phyloP scores from a whole-genome alignment of 1,284 basidiomycete species.

The Dichomitus squalens region DNA sequence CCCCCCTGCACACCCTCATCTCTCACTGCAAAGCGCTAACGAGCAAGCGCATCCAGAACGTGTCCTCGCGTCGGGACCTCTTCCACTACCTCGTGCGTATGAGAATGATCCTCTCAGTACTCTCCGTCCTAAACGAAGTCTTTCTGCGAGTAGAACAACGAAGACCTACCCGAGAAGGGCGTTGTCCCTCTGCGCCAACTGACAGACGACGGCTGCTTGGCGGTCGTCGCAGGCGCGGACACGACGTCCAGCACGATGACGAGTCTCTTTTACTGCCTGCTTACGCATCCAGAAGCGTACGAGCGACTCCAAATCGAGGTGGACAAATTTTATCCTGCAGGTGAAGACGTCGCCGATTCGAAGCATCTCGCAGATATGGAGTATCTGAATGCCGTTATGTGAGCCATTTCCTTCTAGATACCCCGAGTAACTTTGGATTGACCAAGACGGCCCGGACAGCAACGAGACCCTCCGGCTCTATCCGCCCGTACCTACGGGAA shows the following conservation, averaged over 20 bases:
- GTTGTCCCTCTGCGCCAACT: slow-evolving; percentile 41
- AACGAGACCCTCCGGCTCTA: slow-evolving; percentile 58
- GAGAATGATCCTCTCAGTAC: no score
- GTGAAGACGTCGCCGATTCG: slow-evolving; percentile 39
- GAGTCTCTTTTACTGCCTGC: slow-evolving; percentile 47
- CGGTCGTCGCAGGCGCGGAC: slow-evolving; percentile 61
- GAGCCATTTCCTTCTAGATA: background rate
- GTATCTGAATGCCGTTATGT: slow-evolving; percentile 45
- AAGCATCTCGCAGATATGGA: slow-evolving; percentile 40
- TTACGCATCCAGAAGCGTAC: slow-evolving; percentile 47
- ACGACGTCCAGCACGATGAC: slow-evolving; percentile 52
- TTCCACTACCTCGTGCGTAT: no score
- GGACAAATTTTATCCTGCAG: slow-evolving; percentile 45
- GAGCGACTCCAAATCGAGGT: slow-evolving; percentile 52
- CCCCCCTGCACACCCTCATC: no score
- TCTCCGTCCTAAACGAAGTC: no score
- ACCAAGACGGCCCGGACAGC: slow-evolving; percentile 34
- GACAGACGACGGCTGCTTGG: slow-evolving; percentile 47
- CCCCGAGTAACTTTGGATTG: background rate
- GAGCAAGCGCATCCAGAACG: no score
- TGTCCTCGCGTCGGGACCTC: no score
- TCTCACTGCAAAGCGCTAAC: no score
- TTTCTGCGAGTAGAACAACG: slow-evolving; percentile 52
- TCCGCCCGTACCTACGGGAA: slow-evolving; percentile 53
- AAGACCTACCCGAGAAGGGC: slow-evolving; percentile 42